Conservation (phyloP, 2,329 filamentous ascomycete genomes). For the Torrubiellomyces zombiae region DNA sequence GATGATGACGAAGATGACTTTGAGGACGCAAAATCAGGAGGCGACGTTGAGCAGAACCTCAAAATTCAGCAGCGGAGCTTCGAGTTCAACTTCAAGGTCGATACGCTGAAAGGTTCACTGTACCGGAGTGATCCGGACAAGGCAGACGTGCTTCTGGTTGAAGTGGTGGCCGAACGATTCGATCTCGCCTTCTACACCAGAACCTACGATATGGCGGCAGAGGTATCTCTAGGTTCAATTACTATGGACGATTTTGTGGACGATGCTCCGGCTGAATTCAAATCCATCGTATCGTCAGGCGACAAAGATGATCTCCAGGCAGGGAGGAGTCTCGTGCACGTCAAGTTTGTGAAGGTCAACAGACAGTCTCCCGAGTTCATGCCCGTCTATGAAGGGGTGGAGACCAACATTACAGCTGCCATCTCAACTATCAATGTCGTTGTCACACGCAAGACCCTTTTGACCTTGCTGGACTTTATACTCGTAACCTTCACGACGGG, state of each 20-base stretch:
- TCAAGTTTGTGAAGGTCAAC: slow-evolving; percentile 85
- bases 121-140: slow-evolving; percentile 73
- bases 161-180: slow-evolving; percentile 81
- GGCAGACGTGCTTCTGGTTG: slow-evolving; percentile 69
- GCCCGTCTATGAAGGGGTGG: slow-evolving; percentile 79
- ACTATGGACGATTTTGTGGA: slow-evolving; percentile 92
- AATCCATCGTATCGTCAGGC: slow-evolving; percentile 85
- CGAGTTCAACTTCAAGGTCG: slow-evolving; percentile 92
- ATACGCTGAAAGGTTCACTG: slow-evolving; percentile 81
- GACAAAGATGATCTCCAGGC: slow-evolving; percentile 55
- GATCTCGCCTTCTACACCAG: slow-evolving; percentile 75
- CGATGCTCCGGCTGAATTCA: slow-evolving; percentile 77
- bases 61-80: slow-evolving; percentile 82
- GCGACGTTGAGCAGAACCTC: slow-evolving; percentile 36
- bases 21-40: slow-evolving; percentile 47
- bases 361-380: slow-evolving; percentile 84
- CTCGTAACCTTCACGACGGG: slow-evolving; percentile 71
- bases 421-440: slow-evolving; percentile 94
- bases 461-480: slow-evolving; percentile 88
- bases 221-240: slow-evolving; percentile 73
- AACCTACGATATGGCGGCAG: slow-evolving; percentile 82
- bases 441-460: slow-evolving; percentile 78
- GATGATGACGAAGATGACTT: slow-evolving; percentile 51
- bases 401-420: slow-evolving; percentile 78
- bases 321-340: slow-evolving; percentile 65